phyloP scores from a whole-genome alignment of 1,139 yeast genomes.

The Taiozyma onychis region DNA sequence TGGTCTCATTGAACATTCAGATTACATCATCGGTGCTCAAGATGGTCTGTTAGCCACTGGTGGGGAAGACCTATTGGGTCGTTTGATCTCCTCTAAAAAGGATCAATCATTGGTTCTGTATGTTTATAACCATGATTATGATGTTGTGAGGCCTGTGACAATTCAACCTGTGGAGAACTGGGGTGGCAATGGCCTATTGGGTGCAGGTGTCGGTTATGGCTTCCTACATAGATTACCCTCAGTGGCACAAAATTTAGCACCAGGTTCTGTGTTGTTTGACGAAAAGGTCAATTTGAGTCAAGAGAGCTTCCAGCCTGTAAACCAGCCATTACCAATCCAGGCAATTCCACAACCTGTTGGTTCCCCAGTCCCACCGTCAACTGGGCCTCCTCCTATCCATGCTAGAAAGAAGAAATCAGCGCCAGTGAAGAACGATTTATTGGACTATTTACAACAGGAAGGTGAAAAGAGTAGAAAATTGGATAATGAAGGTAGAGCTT shows the following conservation, averaged over 20 bases:
- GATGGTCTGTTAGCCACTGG: constrained; percentile 77
- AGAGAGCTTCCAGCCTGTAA: constrained; percentile 8
- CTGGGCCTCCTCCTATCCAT: constrained; percentile 19
- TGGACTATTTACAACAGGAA: constrained; percentile 32
- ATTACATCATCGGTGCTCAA: constrained; percentile 87
- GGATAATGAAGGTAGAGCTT: constrained; percentile 17
- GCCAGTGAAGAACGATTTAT: constrained; percentile 19
- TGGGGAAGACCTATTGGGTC: constrained; percentile 75
- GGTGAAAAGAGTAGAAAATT: constrained; percentile 28
- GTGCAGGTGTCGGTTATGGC: constrained; percentile 96
- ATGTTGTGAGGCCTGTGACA: constrained; percentile 80
- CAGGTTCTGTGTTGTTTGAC: constrained; percentile 24
- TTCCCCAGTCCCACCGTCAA: not conserved
- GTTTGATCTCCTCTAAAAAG: constrained; percentile 59
- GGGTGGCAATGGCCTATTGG: constrained; percentile 75
- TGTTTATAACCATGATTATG: constrained; percentile 86
- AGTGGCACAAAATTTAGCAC: constrained; percentile 14
- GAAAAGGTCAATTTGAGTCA: constrained; percentile 11
- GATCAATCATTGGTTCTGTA: constrained; percentile 48
- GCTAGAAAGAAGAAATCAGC: constrained; percentile 25
- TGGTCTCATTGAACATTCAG: constrained; percentile 80
- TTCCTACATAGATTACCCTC: constrained; percentile 77
- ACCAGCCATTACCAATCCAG: not conserved
- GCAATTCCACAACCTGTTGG: constrained; percentile 3
- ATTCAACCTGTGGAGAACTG: constrained; percentile 56